Percentiles rank a stretch among this genome's conserved stretches.
Conservation (phyloP, 331 rosid genomes). For the Stylosanthes scabra region DNA sequence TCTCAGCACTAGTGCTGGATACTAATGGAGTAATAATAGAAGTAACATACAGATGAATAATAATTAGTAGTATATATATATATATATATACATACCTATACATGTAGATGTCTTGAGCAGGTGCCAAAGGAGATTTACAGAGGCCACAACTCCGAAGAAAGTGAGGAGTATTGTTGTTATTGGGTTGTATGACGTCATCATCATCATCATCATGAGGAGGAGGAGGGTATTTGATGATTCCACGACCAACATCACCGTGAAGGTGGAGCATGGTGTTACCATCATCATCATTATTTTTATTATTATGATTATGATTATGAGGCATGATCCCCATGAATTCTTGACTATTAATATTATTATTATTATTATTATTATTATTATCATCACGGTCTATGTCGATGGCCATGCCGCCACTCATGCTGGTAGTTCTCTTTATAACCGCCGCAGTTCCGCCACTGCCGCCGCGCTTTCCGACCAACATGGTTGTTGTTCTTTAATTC, state of each 20-base stretch:
- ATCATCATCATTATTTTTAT: too few species aligned
- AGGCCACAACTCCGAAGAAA: slow-evolving; percentile 78
- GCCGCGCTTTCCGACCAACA: slow-evolving; percentile 79
- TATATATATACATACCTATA: slow-evolving; percentile 58
- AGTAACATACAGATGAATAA: neutral
- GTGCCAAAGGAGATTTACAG: slow-evolving; percentile 62
- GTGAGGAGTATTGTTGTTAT: slow-evolving; percentile 43
- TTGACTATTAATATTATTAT: neutral
- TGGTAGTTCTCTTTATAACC: slow-evolving; percentile 65
- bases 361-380: too few species aligned
- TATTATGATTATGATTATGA: neutral
- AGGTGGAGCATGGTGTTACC: neutral
- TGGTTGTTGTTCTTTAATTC: neutral
- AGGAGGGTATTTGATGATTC: slow-evolving; percentile 12
- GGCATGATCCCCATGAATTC: slow-evolving; percentile 40
- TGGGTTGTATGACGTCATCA: slow-evolving; percentile 17
- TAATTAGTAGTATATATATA: neutral
- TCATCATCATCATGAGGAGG: slow-evolving; percentile 1
- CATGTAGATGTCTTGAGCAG: slow-evolving; percentile 89
- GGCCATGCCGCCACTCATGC: slow-evolving; percentile 68
- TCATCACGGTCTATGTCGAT: slow-evolving; percentile 36
- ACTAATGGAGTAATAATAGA: too few species aligned
- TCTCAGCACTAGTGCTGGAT: neutral
- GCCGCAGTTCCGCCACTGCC: slow-evolving; percentile 54
- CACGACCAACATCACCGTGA: too few species aligned